phyloP scores from a whole-genome alignment of 1,284 basidiomycete species.

The Heterobasidion occidentale region DNA sequence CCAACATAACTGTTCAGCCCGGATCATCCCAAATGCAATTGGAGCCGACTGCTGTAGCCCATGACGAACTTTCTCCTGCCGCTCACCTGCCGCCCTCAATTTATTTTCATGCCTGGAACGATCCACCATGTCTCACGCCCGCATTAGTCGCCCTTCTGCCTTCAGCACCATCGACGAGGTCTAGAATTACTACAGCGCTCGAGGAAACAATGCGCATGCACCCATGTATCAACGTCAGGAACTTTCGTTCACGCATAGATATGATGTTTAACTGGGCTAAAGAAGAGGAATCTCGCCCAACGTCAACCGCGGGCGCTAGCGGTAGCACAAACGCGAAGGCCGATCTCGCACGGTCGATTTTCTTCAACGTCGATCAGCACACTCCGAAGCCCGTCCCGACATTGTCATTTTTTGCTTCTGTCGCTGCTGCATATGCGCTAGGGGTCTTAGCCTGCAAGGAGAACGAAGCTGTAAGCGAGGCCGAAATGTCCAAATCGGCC shows the following conservation, averaged over 20 bases:
- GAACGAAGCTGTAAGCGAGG: slow-evolving; percentile 10
- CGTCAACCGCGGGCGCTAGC: background rate
- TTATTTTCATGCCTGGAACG: slow-evolving; percentile 13
- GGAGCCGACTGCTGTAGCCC: slow-evolving; percentile 29
- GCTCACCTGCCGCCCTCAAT: slow-evolving; percentile 6
- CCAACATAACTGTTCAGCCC: background rate
- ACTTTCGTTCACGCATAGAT: slow-evolving; percentile 38
- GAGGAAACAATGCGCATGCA: slow-evolving; percentile 38
- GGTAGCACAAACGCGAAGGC: slow-evolving; percentile 12
- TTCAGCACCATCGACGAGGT: slow-evolving; percentile 26
- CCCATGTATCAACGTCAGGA: slow-evolving; percentile 42
- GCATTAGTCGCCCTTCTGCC: slow-evolving; percentile 32
- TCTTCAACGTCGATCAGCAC: slow-evolving; percentile 21
- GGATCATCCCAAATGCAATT: slow-evolving; percentile 33
- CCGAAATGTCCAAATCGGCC: slow-evolving; percentile 1
- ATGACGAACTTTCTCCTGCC: slow-evolving; percentile 8
- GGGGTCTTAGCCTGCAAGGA: slow-evolving; percentile 35
- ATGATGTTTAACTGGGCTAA: slow-evolving; percentile 35
- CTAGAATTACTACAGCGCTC: slow-evolving; percentile 29
- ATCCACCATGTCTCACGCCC: slow-evolving; percentile 14
- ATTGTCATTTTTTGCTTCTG: slow-evolving; percentile 51
- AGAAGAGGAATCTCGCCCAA: slow-evolving; percentile 8
- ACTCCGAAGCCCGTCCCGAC: slow-evolving; percentile 28
- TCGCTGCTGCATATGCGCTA: slow-evolving; percentile 46
- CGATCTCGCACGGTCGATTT: slow-evolving; percentile 27